These are phyloP conservation scores for Abrus pulchellus DNA, from an alignment of 306 rosid genomes.

Conservation along the genomic window DNA sequence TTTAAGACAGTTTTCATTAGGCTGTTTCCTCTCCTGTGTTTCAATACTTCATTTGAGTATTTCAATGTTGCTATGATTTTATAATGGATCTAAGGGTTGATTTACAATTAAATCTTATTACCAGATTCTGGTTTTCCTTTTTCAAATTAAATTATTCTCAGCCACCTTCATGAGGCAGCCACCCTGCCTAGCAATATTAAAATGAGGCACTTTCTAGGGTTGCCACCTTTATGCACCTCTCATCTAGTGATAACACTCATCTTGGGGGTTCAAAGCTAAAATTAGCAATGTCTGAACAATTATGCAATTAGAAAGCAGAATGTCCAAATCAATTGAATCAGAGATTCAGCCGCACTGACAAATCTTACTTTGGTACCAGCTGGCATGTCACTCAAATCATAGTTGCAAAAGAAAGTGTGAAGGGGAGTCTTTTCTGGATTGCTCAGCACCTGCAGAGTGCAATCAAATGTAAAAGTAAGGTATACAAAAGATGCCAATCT, in stretches of 20 bases:
- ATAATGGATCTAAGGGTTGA: slow-evolving; percentile 14
- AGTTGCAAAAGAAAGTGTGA: slow-evolving; percentile 98
- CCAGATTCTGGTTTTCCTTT: neutral
- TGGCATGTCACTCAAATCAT: slow-evolving; percentile 97
- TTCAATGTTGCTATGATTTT: slow-evolving; percentile 8
- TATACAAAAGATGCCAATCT: slow-evolving; percentile 8
- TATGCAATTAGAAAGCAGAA: slow-evolving; percentile 31
- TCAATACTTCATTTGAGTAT: slow-evolving; percentile 24
- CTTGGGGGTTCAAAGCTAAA: slow-evolving; percentile 32
- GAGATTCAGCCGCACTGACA: slow-evolving; percentile 18
- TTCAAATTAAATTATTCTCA: neutral
- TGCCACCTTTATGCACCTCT: neutral
- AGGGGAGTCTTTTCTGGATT: slow-evolving; percentile 99
- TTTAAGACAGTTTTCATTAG: slow-evolving; percentile 25
- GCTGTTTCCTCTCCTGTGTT: slow-evolving; percentile 9
- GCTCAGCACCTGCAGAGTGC: slow-evolving; percentile 84
- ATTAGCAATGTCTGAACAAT: slow-evolving; percentile 3
- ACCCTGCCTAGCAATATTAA: slow-evolving; percentile 10
- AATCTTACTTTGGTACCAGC: slow-evolving; percentile 92
- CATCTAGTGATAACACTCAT: slow-evolving; percentile 13
- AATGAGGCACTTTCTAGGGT: neutral
- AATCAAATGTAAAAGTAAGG: slow-evolving; percentile 38
- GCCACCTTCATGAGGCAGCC: slow-evolving; percentile 31
- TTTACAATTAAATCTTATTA: slow-evolving; percentile 31
- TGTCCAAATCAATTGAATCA: slow-evolving; percentile 20